Evolutionary conservation across 2,329 filamentous ascomycete genomes (phyloP), one percentile per base, ranked within the genome.

Genomic region (Paraconiothyrium sp.): DNA sequence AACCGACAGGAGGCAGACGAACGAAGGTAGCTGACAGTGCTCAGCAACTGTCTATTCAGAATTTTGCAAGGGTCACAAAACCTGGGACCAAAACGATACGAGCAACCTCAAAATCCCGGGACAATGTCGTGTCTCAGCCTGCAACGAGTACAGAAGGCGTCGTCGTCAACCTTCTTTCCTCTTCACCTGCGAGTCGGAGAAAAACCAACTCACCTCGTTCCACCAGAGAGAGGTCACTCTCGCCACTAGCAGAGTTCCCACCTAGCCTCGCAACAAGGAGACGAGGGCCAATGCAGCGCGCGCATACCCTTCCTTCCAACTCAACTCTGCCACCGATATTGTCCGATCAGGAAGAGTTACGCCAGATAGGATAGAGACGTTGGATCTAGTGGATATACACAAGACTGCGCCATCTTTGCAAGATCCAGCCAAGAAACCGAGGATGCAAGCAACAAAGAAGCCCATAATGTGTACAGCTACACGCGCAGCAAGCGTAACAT

Each of bases 11-110:
- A n/a, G 41, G 67, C 3, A 75, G 59, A 60, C 65, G 68, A 16
- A 65, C 68, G 1, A 78, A 74, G 41, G 57, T 66, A 13, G 60
- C 66, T 1, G 58, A 48, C 2, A 63, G 66, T 46, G 57, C 67
- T 51, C 63, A 67, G 1, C 71, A 76, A 58, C 59, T 60, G 9
- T 57, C 72, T 5, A 73, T 79, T 16, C 46, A 75, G 30, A 57
- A 52, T 2, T 79, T 76, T 49, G 70, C 76, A 6, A 78, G 74
- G 51, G 72, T 78, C 8, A 78, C 75, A 6, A 79, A 79, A 54
- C 75, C 76, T 50, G 71, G 73, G 0, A 61, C 68, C 6, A 72
- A 64, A 34, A 46, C 60, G 0, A 65, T 68, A 11, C 69, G 65
- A 55, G 63, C 58, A 9, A 43, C 66, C 10, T 59, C 66, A 8